Evolutionary conservation across 169 alveolate genomes (phyloP), one percentile per base, ranked within the genome.

Genomic region (Cryptosporidium viatorum): DNA sequence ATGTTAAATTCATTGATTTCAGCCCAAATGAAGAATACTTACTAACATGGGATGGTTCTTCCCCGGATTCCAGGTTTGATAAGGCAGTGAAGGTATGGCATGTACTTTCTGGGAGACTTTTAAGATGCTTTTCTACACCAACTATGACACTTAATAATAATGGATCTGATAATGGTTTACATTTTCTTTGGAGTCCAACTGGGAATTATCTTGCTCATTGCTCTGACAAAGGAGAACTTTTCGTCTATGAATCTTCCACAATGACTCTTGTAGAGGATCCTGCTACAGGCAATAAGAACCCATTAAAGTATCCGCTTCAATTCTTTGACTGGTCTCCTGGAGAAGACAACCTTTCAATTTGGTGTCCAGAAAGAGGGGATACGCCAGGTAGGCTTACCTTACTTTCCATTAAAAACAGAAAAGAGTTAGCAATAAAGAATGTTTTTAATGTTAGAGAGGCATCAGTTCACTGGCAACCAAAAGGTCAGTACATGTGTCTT

Each of bases 311-410:
- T 70, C 92, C 96, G 0, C 93, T 93, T 1, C 97, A 94, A 37
- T 92, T 91, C 68, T 96, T 96, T 70, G 98, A 95, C 43, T 96
- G 98, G 98, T 96, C 98, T 0, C 98, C 98, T 23, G 93, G 93
- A n/a, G 98, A 96, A 69, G 95, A 96, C 71, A 95, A 95, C 62
- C 91, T 96, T 50, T 93, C 98, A 14, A 84, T 96, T 12, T 94
- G 96, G 93, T 95, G 95, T 23, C 96, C 97, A 26, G 97, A 95
- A 1, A 91, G 97, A n/a, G 86, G 92, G n/a, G 95, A 93, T 37
- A 92, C 97, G 0, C 98, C 98, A 51, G 98, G 98, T 41, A 85
- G 85, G 73, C 91, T 96, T 80, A 68, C 93, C 5, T 69, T 96
- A 71, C 93, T 95, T 21, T 97, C 95, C 55, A 92, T 95, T n/a